phyloP scores from a whole-genome alignment of 345 rosid species.

The Nasturtium officinale region DNA sequence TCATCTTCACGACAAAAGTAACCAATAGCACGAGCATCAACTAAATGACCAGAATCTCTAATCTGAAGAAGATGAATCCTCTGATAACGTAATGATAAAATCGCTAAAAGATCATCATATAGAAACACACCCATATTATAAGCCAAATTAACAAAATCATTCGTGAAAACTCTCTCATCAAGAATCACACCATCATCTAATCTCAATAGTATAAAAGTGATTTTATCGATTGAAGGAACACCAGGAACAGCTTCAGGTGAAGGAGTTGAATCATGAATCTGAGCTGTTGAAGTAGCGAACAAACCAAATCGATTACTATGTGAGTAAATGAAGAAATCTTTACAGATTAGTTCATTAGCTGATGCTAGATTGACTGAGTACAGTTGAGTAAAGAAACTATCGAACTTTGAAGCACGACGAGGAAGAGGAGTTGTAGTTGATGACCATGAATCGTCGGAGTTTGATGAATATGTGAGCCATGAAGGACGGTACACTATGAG shows the following conservation, averaged over 20 bases:
- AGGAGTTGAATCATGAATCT: slow-evolving; percentile 76
- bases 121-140: slow-evolving; percentile 86
- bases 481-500: slow-evolving; percentile 87
- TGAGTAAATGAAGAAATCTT: slow-evolving; percentile 86
- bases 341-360: slow-evolving; percentile 76
- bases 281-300: slow-evolving; percentile 90
- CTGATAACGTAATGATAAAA: slow-evolving; percentile 86
- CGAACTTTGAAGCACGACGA: slow-evolving; percentile 66
- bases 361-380: slow-evolving; percentile 79
- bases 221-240: slow-evolving; percentile 80
- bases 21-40: slow-evolving; percentile 86
- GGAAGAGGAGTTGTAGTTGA: slow-evolving; percentile 51
- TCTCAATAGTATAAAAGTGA: slow-evolving; percentile 79
- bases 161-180: slow-evolving; percentile 81
- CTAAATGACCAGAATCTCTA: slow-evolving; percentile 87
- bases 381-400: slow-evolving; percentile 81
- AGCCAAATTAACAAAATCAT: slow-evolving; percentile 78
- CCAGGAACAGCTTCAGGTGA: slow-evolving; percentile 74
- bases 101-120: slow-evolving; percentile 87
- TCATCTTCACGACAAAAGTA: slow-evolving; percentile 88
- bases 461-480: slow-evolving; percentile 78
- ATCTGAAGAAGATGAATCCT: slow-evolving; percentile 86
- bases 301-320: slow-evolving; percentile 70
- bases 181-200: slow-evolving; percentile 81
- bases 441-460: slow-evolving; percentile 10